Percentiles rank a stretch among this genome's conserved stretches.
These are phyloP conservation scores for Podospora pseudopauciseta DNA, from an alignment of 495 filamentous ascomycete genomes.

Conservation along the genomic window DNA sequence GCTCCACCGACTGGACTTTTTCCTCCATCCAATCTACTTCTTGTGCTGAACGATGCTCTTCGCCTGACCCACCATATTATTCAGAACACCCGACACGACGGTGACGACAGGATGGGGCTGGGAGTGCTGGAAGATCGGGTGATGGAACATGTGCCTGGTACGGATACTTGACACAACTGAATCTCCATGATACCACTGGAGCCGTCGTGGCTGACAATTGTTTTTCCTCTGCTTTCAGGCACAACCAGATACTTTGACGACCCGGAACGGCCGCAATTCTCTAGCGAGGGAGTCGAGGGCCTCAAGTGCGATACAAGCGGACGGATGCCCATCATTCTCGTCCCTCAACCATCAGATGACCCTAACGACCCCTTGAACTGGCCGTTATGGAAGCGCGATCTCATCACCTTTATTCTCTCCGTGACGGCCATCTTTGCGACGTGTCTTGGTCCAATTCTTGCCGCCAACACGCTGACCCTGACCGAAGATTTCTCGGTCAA, in stretches of 20 bases:
- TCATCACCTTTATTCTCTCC: constrained; percentile 73
- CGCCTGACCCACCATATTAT: not conserved
- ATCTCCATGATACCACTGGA: not conserved
- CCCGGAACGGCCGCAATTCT: constrained; percentile 42
- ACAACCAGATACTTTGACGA: constrained; percentile 64
- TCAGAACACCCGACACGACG: not conserved
- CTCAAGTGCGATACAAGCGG: constrained; percentile 73
- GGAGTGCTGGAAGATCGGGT: constrained; percentile 68
- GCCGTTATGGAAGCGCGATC: constrained; percentile 82
- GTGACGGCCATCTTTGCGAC: constrained; percentile 76
- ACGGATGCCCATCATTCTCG: constrained; percentile 64
- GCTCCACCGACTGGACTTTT: not conserved
- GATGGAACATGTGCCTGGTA: constrained; percentile 71
- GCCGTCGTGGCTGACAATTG: not conserved
- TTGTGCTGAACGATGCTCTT: not conserved
- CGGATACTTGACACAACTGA: constrained; percentile 1
- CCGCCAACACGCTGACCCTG: constrained; percentile 77
- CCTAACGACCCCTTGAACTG: constrained; percentile 83
- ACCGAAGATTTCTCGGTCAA: constrained; percentile 51
- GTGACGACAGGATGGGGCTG: constrained; percentile 63
- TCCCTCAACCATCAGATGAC: constrained; percentile 77
- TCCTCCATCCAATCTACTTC: not conserved
- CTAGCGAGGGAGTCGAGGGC: constrained; percentile 36
- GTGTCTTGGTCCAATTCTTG: constrained; percentile 76
- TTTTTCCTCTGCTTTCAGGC: constrained; percentile 40